Conservation (phyloP, 1,284 basidiomycete species). For the Tilletia caries region DNA sequence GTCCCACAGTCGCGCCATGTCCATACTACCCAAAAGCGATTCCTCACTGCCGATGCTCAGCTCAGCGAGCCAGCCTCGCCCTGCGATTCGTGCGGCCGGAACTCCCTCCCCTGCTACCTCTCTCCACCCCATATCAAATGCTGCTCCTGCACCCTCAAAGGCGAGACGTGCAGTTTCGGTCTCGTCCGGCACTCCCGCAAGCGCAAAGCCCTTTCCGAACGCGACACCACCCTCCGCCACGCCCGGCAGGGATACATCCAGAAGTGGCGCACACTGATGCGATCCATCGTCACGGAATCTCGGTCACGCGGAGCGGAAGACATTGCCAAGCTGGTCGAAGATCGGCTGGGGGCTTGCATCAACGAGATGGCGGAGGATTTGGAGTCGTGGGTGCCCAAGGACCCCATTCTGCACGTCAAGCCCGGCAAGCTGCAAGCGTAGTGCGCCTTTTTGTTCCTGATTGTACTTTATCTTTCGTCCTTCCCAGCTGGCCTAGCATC, state of each 20-base stretch:
- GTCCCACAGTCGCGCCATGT: slow-evolving; percentile 1
- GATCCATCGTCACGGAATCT: background rate
- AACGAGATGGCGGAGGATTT: slow-evolving; percentile 2
- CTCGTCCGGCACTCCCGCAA: slow-evolving; percentile 9
- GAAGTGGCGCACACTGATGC: background rate
- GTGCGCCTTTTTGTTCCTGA: too few relatives aligned
- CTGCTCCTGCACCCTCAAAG: slow-evolving; percentile 6
- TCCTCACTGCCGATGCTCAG: background rate
- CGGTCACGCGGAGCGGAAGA: background rate
- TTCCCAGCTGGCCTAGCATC: too few relatives aligned
- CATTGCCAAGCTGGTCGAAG: background rate
- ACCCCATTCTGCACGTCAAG: background rate
- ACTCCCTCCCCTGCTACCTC: background rate
- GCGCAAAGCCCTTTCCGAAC: slow-evolving; percentile 2
- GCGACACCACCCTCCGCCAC: background rate
- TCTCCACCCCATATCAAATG: background rate
- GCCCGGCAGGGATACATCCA: background rate
- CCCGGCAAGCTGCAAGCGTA: background rate
- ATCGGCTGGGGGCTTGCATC: background rate
- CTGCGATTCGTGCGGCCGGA: slow-evolving; percentile 2
- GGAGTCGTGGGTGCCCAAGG: slow-evolving; percentile 9
- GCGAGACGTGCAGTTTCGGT: slow-evolving; percentile 8
- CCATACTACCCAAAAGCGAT: background rate
- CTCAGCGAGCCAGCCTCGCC: background rate
- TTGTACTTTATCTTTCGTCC: too few relatives aligned